Base-by-base conservation (phyloP, 345 rosid genomes). In the Salix exigua region DNA sequence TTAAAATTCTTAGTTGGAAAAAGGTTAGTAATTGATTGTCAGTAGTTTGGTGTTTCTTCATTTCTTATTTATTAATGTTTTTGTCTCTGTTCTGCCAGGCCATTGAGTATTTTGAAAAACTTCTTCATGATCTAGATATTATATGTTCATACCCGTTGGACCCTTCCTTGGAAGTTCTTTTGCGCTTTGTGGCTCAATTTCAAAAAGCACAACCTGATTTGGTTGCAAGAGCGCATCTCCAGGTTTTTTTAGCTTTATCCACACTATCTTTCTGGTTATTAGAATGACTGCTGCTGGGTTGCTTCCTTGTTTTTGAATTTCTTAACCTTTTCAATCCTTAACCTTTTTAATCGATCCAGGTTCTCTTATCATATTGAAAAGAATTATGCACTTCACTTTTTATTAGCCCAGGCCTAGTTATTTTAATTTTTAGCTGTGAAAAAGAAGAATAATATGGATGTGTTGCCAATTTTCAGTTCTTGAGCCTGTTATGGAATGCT, bases 181-280 rank as follows among this genome's bases (percentile, higher is more conserved):
- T 94, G 85, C 88, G 82, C 73, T 96, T 91, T 84, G 87, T 90
- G 83, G 89, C 84, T 81, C 92, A 86, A 77, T 96, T 96, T 85
- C 99, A 96, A 75, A 96, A 90, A 65, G 87, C 92, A 84, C 83
- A 87, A 77, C 98, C 99, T 68, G 98, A 91, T 87, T 83, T 96
- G 82, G 91, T 94, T 74, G 89, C 99, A 63, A 87, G 99, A 81
- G 96, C 97, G 80, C 94, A 96, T 91, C 92, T 94, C 74, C 99
- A 96, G 99, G 99, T 96, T 75, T 55, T 10, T 62, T 58, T n/a
- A 25, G 6, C 65, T 38, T 25, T 40, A 18, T 69, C 48, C 35
- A 12, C 37, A 2, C 9, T 60, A 23, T 72, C 55, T 40, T 17
- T 35, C 19, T 55, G 14, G 35, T 12, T 37, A 23, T 23, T 58